These are phyloP conservation scores for Echinochloa phyllopogon DNA, from an alignment of 176 grass and related monocot species.

Conservation along the genomic window DNA sequence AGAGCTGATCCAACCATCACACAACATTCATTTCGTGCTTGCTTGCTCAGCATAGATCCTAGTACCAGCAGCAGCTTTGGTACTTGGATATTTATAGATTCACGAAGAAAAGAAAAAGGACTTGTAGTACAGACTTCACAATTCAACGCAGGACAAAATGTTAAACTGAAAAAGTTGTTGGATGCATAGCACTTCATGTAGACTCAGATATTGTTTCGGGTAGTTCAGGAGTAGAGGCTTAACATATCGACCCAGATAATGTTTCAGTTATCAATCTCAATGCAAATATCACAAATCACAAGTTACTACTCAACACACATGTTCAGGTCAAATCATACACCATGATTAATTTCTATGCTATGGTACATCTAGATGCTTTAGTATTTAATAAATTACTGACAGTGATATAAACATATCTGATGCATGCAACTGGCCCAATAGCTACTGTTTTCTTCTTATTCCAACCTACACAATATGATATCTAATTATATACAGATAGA, in stretches of 20 bases:
- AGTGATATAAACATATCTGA: not conserved
- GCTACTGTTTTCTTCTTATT: slow-evolving; percentile 3
- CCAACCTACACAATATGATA: slow-evolving; percentile 14
- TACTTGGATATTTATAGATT: not conserved
- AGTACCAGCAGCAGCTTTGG: not conserved
- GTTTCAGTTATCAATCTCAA: not conserved
- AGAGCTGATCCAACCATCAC: not conserved
- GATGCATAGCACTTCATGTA: not conserved
- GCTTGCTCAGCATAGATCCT: not conserved
- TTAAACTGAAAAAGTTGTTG: not conserved
- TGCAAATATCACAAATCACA: not conserved
- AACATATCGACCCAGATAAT: not conserved
- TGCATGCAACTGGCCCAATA: not conserved
- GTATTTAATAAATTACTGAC: not conserved
- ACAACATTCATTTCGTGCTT: not conserved
- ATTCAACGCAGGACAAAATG: not conserved
- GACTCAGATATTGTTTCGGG: not conserved
- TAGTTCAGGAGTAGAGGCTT: not conserved
- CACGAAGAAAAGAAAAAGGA: not conserved
- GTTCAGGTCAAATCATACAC: slow-evolving; percentile 20
- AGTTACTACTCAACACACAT: not conserved
- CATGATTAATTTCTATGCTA: not conserved
- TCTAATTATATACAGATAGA: slow-evolving; percentile 28
- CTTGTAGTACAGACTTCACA: not conserved
- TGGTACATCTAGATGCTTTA: not conserved